These are phyloP conservation scores for Tolypocladium tropicale DNA, from an alignment of 2,329 filamentous ascomycete species.

Conservation along the genomic window DNA sequence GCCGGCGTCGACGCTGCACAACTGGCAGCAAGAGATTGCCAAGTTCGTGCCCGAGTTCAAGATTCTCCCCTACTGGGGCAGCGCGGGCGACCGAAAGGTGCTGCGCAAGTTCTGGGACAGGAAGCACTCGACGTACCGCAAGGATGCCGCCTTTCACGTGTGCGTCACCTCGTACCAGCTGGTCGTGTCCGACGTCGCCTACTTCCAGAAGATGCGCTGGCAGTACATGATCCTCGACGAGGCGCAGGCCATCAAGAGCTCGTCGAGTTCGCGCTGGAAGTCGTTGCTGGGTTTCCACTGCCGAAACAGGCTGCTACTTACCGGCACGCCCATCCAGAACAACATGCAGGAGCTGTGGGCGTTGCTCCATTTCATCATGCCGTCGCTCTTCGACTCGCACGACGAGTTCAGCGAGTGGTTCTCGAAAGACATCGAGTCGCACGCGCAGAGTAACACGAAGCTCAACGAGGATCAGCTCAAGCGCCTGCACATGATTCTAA, in stretches of 20 bases:
- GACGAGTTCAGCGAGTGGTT: slow-evolving; percentile 94
- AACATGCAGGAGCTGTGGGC: slow-evolving; percentile 99
- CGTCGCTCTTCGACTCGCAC: slow-evolving; percentile 91
- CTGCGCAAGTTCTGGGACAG: slow-evolving; percentile 98
- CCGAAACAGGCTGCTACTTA: slow-evolving; percentile 85
- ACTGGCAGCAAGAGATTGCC: slow-evolving; percentile 97
- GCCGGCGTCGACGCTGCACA: slow-evolving; percentile 91
- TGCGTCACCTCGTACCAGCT: slow-evolving; percentile 95
- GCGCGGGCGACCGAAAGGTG: slow-evolving; percentile 85
- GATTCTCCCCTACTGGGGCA: slow-evolving; percentile 95
- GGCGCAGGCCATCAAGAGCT: slow-evolving; percentile 98
- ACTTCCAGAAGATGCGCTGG: slow-evolving; percentile 99
- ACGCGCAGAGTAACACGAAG: slow-evolving; percentile 98
- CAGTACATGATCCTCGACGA: slow-evolving; percentile 99
- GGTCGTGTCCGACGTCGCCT: slow-evolving; percentile 89
- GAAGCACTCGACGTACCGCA: slow-evolving; percentile 91
- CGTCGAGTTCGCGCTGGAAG: slow-evolving; percentile 94
- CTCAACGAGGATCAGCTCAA: slow-evolving; percentile 96
- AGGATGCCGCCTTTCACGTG: slow-evolving; percentile 90
- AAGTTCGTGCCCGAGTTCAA: slow-evolving; percentile 93
- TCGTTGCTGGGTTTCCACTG: slow-evolving; percentile 88
- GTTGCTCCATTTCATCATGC: slow-evolving; percentile 98
- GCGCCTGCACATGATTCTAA: slow-evolving; percentile 96
- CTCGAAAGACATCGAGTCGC: slow-evolving; percentile 92
- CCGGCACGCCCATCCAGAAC: slow-evolving; percentile 96